Evolutionary conservation across 148 eudicot genomes (phyloP).

Genomic region (Rhododendron griersonianum): DNA sequence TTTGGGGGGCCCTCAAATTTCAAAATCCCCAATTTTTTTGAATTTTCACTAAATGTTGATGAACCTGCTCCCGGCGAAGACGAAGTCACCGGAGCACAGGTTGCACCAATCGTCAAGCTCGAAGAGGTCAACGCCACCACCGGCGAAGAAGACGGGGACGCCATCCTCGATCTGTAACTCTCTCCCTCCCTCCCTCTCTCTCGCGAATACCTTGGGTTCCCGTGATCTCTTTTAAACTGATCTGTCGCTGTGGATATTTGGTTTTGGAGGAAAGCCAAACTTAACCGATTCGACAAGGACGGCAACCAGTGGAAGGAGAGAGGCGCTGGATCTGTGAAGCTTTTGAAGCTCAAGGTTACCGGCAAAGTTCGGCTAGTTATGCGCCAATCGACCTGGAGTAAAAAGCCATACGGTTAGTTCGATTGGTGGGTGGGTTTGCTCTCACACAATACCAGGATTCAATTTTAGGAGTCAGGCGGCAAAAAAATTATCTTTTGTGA

Average conservation of each 20-base stretch:
- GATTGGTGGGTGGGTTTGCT: no score
- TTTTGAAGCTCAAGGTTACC: conserved; percentile 74
- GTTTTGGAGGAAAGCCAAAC: conserved; percentile 56
- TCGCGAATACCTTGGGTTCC: not conserved
- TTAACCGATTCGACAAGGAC: conserved; percentile 84
- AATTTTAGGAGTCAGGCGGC: no score
- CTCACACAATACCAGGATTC: no score
- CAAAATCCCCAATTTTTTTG: no score
- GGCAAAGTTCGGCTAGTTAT: conserved; percentile 85
- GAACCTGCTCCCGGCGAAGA: conserved; percentile 51
- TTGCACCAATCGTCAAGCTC: conserved; percentile 68
- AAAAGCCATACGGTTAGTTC: no score
- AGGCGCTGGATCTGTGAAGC: conserved; percentile 77
- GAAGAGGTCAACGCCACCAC: conserved; percentile 71
- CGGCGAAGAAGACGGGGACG: conserved; percentile 75
- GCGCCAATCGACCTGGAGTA: conserved; percentile 47
- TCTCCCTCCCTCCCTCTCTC: not conserved
- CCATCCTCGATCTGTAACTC: conserved; percentile 62
- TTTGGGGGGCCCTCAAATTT: no score
- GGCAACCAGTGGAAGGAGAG: conserved; percentile 96
- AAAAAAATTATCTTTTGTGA: no score
- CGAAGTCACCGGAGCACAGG: conserved; percentile 75
- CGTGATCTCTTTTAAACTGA: not conserved
- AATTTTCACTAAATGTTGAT: no score
- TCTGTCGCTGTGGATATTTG: not conserved